Evolutionary conservation across 352 stramenopile species (phyloP), one percentile per base, ranked within the genome.

Genomic region (Pythium phragmitis): DNA sequence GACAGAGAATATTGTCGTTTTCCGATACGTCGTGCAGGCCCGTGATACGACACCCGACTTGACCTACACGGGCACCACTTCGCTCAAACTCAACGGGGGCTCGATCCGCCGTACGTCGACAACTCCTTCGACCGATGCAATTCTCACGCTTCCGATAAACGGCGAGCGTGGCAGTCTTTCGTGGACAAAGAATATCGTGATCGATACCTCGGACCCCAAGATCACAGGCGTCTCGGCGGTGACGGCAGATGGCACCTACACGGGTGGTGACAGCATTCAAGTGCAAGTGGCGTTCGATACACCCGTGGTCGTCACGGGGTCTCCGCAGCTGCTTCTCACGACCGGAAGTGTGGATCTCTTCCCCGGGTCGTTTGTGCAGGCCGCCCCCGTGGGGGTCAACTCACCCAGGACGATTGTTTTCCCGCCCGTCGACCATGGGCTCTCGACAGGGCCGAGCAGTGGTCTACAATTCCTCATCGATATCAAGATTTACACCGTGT

Each of bases 41-140:
- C 85, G 76, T 39, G 87, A 96, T 53, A 91, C 76, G 2, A 77
- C 82, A 1, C 75, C 79, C 0, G 82, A 92, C 43, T 73, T 96
- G 11, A 76, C 80, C 30, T 92, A 92, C 51, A 76, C 71, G 1
- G 65, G 67, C 0, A 78, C 71, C 0, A 78, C 53, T n/a, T 70
- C 75, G 0, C 52, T 93, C 9, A 70, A 87, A 49, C 73, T 90
- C 11, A 83, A 89, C 19, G 77, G 71, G 4, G 82, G 80, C 2
- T 74, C 69, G 1, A 86, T 91, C 43, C 85, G 83, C 60, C 70
- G 79, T 19, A 65, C 68, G 43, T 86, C 79, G 2, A 86, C 76
- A 0, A 76, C 65, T 2, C 71, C 83, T 0, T 79, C 75, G 36
- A 94, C 79, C 0, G 42, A 81, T 42, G 80, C 79, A 2, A 33